Conservation (phyloP, 805 yeast genomes). For the Schwanniomyces sp. region DNA sequence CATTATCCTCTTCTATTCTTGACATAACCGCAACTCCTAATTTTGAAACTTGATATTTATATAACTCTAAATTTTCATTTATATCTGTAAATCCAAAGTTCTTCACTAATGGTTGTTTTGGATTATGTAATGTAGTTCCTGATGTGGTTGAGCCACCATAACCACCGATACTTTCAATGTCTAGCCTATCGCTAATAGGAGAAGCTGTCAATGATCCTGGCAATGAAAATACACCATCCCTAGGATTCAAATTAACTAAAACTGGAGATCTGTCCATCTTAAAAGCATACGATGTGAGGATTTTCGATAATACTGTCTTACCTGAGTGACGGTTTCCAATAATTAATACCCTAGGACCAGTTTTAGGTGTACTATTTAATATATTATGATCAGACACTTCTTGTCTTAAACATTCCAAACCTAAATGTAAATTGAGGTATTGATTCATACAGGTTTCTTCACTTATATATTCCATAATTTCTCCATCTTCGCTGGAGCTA, state of each 20-base stretch:
- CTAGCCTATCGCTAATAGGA: constrained; percentile 76
- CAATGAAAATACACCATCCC: constrained; percentile 63
- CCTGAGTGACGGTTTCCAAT: constrained; percentile 77
- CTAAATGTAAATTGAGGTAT: constrained; percentile 71
- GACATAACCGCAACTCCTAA: constrained; percentile 49
- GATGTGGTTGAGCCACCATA: constrained; percentile 74
- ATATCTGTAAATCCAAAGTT: constrained; percentile 70
- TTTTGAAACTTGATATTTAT: constrained; percentile 47
- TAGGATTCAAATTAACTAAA: constrained; percentile 77
- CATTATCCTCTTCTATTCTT: constrained; percentile 51
- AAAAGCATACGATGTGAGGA: constrained; percentile 71
- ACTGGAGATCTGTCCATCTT: constrained; percentile 69
- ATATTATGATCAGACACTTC: constrained; percentile 21
- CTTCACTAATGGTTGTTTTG: constrained; percentile 87
- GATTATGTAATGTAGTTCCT: constrained; percentile 74
- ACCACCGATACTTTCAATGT: constrained; percentile 67
- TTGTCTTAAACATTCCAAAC: constrained; percentile 57
- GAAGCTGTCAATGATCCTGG: constrained; percentile 89
- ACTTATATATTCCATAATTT: constrained; percentile 59
- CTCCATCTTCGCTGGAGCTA: constrained; percentile 31
- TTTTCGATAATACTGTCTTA: constrained; percentile 72
- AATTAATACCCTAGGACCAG: constrained; percentile 62
- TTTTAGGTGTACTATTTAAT: constrained; percentile 28
- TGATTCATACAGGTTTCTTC: constrained; percentile 69
- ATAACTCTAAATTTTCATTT: constrained; percentile 56